Percentiles rank a stretch among this genome's conserved stretches.
phyloP scores from a whole-genome alignment of 1,139 yeast species.

The Magnusiomyces suaveolens region DNA sequence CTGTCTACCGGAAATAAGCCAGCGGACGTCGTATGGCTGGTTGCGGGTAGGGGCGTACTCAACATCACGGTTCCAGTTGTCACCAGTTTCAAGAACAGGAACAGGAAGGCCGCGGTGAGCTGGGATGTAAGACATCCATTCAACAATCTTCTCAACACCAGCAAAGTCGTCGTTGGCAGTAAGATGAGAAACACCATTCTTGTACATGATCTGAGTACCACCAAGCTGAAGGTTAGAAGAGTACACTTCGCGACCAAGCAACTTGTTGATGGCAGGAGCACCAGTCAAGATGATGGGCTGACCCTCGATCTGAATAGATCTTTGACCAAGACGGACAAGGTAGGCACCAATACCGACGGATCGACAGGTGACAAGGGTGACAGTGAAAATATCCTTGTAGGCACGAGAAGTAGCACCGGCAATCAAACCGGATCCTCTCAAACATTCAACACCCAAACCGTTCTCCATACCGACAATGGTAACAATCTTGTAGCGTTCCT shows the following conservation, averaged over 20 bases:
- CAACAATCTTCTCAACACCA: slow-evolving; percentile 88
- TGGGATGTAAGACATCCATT: slow-evolving; percentile 95
- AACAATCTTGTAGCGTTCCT: slow-evolving; percentile 68
- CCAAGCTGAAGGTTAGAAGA: slow-evolving; percentile 94
- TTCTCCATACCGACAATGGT: slow-evolving; percentile 90
- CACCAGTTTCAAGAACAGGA: slow-evolving; percentile 72
- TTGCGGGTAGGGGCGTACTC: slow-evolving; percentile 66
- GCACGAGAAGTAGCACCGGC: slow-evolving; percentile 98
- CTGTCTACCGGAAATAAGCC: slow-evolving; percentile 84
- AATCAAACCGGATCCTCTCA: slow-evolving; percentile 93
- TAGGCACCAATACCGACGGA: slow-evolving; percentile 99
- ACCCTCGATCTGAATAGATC: slow-evolving; percentile 97
- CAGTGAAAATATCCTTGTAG: slow-evolving; percentile 91
- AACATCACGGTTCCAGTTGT: slow-evolving; percentile 88
- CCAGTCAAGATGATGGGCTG: slow-evolving; percentile 97
- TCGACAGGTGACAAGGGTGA: slow-evolving; percentile 93
- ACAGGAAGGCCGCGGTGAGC: slow-evolving; percentile 84
- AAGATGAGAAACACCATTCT: slow-evolving; percentile 93
- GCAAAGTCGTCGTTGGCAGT: slow-evolving; percentile 94
- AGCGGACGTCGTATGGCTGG: slow-evolving; percentile 82
- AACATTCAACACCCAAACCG: slow-evolving; percentile 96
- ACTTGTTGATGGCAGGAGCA: slow-evolving; percentile 96
- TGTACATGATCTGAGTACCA: slow-evolving; percentile 98
- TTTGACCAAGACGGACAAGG: slow-evolving; percentile 92
- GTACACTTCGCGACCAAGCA: slow-evolving; percentile 93